These are phyloP conservation scores for Pythium chondricola DNA, from an alignment of 352 stramenopile genomes.

Conservation along the genomic window DNA sequence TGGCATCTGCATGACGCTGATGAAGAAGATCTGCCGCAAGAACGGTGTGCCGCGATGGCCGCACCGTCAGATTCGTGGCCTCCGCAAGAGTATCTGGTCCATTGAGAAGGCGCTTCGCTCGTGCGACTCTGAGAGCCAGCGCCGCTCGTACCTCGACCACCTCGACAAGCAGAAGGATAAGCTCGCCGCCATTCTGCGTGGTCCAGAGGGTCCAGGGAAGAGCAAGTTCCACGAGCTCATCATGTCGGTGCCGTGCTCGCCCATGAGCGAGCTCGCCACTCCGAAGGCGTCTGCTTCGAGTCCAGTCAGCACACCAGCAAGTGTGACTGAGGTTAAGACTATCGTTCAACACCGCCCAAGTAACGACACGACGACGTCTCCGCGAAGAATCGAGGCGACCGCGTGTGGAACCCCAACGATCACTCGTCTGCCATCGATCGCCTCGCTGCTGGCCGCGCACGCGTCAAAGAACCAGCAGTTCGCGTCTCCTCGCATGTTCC, in stretches of 20 bases:
- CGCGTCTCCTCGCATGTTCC: slow-evolving; percentile 10
- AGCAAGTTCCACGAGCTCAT: slow-evolving; percentile 51
- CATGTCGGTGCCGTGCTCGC: slow-evolving; percentile 57
- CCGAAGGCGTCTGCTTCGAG: slow-evolving; percentile 18
- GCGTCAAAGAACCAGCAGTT: slow-evolving; percentile 4
- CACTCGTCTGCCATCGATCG: slow-evolving; percentile 48
- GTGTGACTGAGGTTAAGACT: too few species aligned
- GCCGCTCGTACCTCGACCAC: slow-evolving; percentile 65
- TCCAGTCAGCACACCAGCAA: background rate
- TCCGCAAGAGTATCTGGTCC: slow-evolving; percentile 74
- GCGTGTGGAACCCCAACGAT: slow-evolving; percentile 24
- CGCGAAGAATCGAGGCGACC: too few species aligned
- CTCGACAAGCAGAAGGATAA: slow-evolving; percentile 68
- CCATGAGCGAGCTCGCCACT: slow-evolving; percentile 32
- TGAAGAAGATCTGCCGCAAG: slow-evolving; percentile 84
- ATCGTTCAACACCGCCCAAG: too few species aligned
- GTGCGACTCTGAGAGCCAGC: slow-evolving; percentile 56
- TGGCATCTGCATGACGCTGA: slow-evolving; percentile 78
- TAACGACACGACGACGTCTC: too few species aligned
- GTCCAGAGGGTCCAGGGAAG: slow-evolving; percentile 39
- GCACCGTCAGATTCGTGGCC: slow-evolving; percentile 63
- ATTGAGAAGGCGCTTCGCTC: slow-evolving; percentile 70
- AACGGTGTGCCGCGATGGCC: slow-evolving; percentile 70
- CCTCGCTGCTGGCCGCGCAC: slow-evolving; percentile 35
- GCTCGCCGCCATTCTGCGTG: slow-evolving; percentile 57